Conservation (phyloP, 805 yeast genomes). For the Vanderwaltozyma polyspora region DNA sequence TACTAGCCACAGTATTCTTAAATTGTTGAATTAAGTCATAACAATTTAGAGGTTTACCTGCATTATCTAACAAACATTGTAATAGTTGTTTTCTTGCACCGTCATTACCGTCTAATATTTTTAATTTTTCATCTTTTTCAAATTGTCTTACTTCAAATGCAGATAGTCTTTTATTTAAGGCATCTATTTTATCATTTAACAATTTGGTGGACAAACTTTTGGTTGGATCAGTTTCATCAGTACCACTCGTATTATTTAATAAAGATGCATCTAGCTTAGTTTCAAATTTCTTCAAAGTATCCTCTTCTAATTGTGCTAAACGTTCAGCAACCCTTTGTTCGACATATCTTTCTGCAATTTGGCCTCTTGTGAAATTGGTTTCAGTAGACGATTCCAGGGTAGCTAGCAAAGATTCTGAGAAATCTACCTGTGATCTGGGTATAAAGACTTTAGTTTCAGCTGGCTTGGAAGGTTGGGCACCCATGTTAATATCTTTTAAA, state of each 20-base stretch:
- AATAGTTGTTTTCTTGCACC: constrained; percentile 37
- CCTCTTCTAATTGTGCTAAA: constrained; percentile 41
- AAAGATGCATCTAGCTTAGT: constrained; percentile 35
- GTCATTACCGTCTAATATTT: constrained; percentile 23
- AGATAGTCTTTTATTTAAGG: constrained; percentile 29
- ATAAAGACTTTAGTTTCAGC: constrained; percentile 47
- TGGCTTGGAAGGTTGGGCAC: constrained; percentile 48
- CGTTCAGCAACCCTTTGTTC: constrained; percentile 54
- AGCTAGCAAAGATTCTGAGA: constrained; percentile 50
- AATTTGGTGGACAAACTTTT: constrained; percentile 20
- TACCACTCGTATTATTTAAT: constrained; percentile 24
- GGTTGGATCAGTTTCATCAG: constrained; percentile 15
- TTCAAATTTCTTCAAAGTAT: constrained; percentile 42
- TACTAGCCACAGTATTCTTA: constrained; percentile 29
- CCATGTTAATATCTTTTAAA: constrained; percentile 31
- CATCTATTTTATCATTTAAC: constrained; percentile 33
- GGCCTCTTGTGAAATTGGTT: constrained; percentile 61
- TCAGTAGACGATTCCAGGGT: constrained; percentile 54
- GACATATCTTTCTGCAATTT: constrained; percentile 53
- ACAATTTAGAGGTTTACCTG: constrained; percentile 62
- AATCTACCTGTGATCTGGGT: constrained; percentile 58
- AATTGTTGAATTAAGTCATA: constrained; percentile 71
- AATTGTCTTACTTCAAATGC: constrained; percentile 28
- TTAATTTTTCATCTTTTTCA: constrained; percentile 7
- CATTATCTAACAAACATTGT: constrained; percentile 47